These are phyloP conservation scores for Priceomyces medius DNA, from an alignment of 805 yeast genomes.

Conservation along the genomic window DNA sequence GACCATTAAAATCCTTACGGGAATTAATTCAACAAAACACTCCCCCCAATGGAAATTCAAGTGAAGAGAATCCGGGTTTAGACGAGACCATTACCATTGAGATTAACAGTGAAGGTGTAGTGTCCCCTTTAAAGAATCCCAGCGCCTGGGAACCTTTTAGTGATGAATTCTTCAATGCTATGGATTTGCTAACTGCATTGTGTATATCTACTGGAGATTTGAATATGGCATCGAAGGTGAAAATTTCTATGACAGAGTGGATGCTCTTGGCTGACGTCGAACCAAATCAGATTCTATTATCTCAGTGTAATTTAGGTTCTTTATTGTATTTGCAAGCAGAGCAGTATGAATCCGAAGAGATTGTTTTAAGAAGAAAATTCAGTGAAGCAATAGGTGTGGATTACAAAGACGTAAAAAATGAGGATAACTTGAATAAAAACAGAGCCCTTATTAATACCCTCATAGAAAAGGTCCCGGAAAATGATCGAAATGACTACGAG, in stretches of 20 bases:
- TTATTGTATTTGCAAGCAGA: conserved; percentile 67
- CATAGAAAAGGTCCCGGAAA: conserved; percentile 21
- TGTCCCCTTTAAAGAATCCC: conserved; percentile 32
- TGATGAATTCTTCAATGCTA: conserved; percentile 73
- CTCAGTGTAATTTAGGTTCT: conserved; percentile 71
- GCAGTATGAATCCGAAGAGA: conserved; percentile 52
- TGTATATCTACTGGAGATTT: conserved; percentile 70
- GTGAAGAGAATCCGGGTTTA: not conserved
- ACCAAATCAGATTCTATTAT: conserved; percentile 59
- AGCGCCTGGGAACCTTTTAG: conserved; percentile 71
- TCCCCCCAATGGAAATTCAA: conserved; percentile 4
- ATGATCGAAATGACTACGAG: conserved; percentile 25
- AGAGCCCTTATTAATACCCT: conserved; percentile 6
- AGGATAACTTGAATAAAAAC: conserved; percentile 7
- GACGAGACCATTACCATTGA: conserved; percentile 16
- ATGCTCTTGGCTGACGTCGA: conserved; percentile 73
- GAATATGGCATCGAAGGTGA: conserved; percentile 57
- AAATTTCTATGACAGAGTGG: conserved; percentile 63
- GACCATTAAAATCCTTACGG: conserved; percentile 11
- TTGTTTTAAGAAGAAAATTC: conserved; percentile 22
- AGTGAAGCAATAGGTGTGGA: conserved; percentile 26
- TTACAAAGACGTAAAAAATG: conserved; percentile 14
- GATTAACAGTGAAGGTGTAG: conserved; percentile 14
- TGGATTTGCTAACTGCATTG: conserved; percentile 73
- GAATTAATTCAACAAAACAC: conserved; percentile 3